phyloP scores from a whole-genome alignment of 2,329 filamentous ascomycete genomes.

The Alternaria metachromatica region DNA sequence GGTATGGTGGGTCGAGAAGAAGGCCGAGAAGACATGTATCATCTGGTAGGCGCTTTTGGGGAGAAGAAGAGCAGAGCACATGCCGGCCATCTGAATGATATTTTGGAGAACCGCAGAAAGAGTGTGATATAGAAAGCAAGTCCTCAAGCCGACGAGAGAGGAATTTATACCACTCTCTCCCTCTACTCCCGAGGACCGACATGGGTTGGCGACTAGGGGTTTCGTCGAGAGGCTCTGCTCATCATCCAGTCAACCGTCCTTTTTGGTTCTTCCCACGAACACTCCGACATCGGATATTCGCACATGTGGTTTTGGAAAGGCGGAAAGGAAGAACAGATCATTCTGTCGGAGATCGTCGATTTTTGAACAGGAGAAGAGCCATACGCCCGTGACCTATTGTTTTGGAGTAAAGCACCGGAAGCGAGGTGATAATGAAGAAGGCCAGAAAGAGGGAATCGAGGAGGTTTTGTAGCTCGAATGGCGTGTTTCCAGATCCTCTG shows the following conservation, averaged over 20 bases:
- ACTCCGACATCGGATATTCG: not conserved
- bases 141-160: not conserved
- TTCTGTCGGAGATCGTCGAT: fast-evolving
- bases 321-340: not conserved
- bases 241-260: not conserved
- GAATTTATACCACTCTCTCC: not conserved
- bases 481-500: not conserved
- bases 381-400: too few species aligned
- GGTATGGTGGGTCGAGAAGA: fast-evolving
- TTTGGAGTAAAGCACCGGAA: not conserved
- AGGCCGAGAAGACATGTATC: not conserved
- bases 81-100: too few species aligned
- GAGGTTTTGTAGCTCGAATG: not conserved
- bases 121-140: not conserved
- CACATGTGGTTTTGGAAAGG: not conserved
- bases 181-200: not conserved
- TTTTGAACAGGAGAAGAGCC: not conserved
- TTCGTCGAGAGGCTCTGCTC: not conserved
- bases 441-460: not conserved
- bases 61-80: too few species aligned
- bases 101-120: not conserved
- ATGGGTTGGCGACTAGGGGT: not conserved
- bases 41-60: too few species aligned
- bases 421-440: fast-evolving
- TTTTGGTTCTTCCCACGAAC: not conserved